Percentiles rank a stretch among this genome's conserved stretches.
Conservation (phyloP, 176 grass and related monocot species). For the Avena atlantica region DNA sequence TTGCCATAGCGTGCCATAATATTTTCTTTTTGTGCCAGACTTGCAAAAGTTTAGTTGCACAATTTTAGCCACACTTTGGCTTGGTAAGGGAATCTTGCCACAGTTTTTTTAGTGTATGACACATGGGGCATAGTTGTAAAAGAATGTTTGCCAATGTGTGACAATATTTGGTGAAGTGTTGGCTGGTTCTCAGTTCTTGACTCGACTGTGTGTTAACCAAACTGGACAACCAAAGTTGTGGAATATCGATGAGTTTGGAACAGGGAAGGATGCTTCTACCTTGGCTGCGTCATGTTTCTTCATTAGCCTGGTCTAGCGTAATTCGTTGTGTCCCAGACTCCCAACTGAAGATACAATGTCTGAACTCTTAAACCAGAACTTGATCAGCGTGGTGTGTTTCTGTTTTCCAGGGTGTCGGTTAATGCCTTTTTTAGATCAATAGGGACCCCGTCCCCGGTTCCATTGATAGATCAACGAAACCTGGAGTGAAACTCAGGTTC, state of each 20-base stretch:
- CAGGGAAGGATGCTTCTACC: not conserved
- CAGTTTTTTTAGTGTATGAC: not conserved
- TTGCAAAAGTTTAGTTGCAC: not conserved
- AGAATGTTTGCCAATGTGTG: not conserved
- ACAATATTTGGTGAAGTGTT: not conserved
- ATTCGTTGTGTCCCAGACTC: too few relatives aligned
- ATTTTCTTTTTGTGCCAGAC: not conserved
- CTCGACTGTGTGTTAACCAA: not conserved
- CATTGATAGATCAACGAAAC: too few relatives aligned
- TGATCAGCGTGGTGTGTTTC: too few relatives aligned
- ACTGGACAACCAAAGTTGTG: not conserved
- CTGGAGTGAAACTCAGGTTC: too few relatives aligned
- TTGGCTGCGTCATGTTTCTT: too few relatives aligned
- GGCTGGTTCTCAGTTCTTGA: not conserved
- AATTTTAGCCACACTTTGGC: not conserved
- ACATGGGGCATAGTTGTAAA: constrained; percentile 2
- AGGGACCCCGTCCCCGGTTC: too few relatives aligned
- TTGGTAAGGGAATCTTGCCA: not conserved
- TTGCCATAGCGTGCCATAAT: not conserved
- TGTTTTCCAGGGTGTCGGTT: too few relatives aligned
- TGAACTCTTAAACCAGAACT: too few relatives aligned
- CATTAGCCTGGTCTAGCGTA: too few relatives aligned
- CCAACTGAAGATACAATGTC: too few relatives aligned
- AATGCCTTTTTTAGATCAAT: too few relatives aligned
- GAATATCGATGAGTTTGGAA: not conserved